Percentiles rank a stretch among this genome's conserved stretches.
These are phyloP conservation scores for Sphagnum contortum DNA, from an alignment of 225 moss, liverwort and hornwort genomes.

Conservation along the genomic window DNA sequence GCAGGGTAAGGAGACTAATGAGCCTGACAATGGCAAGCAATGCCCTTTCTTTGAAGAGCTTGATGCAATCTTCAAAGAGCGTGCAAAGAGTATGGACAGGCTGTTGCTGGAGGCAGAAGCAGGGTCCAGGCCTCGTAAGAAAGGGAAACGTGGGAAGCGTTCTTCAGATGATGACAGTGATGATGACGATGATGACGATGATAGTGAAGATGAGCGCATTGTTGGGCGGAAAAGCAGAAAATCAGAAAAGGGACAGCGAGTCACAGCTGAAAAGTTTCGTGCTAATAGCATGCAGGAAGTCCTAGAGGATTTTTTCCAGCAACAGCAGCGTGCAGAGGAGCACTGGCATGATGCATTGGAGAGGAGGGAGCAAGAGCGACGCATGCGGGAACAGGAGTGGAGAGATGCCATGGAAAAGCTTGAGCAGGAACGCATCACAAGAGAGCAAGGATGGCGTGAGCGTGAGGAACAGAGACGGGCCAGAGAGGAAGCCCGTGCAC, in stretches of 20 bases:
- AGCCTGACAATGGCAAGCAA: conserved; percentile 91
- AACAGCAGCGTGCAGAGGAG: conserved; percentile 91
- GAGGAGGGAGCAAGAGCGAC: conserved; percentile 89
- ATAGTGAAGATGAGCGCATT: conserved; percentile 87
- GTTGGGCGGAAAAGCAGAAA: conserved; percentile 60
- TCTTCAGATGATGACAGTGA: conserved; percentile 92
- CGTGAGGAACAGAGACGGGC: conserved; percentile 81
- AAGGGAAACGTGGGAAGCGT: conserved; percentile 78
- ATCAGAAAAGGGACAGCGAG: conserved; percentile 37
- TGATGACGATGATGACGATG: conserved; percentile 90
- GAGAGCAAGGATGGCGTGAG: conserved; percentile 82
- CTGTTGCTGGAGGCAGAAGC: conserved; percentile 75
- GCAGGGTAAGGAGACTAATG: conserved; percentile 86
- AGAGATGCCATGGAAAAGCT: conserved; percentile 95
- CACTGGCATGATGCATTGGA: conserved; percentile 89
- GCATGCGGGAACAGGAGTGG: conserved; percentile 91
- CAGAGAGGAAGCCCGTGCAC: conserved; percentile 81
- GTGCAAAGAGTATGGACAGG: conserved; percentile 92
- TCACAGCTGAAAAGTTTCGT: conserved; percentile 93
- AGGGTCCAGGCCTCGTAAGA: conserved; percentile 91
- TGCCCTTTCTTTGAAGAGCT: conserved; percentile 97
- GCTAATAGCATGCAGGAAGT: conserved; percentile 99
- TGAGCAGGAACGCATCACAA: conserved; percentile 71
- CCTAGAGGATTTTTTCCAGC: conserved; percentile 94
- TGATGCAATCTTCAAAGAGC: conserved; percentile 93